Evolutionary conservation across 2,329 filamentous ascomycete genomes (phyloP).

Genomic region (Myotisia sp.): DNA sequence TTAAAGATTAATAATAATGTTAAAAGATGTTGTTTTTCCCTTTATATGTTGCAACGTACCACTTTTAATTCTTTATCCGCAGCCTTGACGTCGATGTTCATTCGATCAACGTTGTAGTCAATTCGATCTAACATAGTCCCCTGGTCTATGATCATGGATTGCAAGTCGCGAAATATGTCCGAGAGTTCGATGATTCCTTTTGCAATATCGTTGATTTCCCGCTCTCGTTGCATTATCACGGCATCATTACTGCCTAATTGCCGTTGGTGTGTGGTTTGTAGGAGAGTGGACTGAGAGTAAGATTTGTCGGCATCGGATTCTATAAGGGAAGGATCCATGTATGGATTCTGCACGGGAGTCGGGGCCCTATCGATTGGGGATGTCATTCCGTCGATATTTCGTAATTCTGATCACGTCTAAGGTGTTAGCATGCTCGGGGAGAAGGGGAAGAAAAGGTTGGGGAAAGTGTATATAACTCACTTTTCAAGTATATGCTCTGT

Average conservation of each 20-base stretch:
- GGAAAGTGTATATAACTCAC: conserved; percentile 34
- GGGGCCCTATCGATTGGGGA: conserved; percentile 37
- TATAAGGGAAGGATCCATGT: conserved; percentile 72
- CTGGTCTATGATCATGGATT: conserved; percentile 88
- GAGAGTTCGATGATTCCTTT: conserved; percentile 95
- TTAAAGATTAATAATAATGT: conserved; percentile 7
- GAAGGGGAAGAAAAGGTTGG: conserved; percentile 5
- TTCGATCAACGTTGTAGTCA: conserved; percentile 94
- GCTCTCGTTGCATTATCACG: conserved; percentile 78
- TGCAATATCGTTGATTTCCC: conserved; percentile 94
- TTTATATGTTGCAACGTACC: conserved; percentile 27
- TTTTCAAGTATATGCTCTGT: conserved; percentile 90
- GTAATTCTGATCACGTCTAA: conserved; percentile 44
- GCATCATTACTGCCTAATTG: conserved; percentile 56
- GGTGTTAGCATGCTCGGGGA: conserved; percentile 3
- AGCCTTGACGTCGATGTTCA: conserved; percentile 83
- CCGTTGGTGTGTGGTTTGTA: conserved; percentile 56
- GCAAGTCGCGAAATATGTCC: conserved; percentile 90
- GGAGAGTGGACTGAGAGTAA: conserved; percentile 77
- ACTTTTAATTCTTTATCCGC: conserved; percentile 86
- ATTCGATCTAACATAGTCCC: conserved; percentile 85
- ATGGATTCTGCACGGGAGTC: conserved; percentile 45
- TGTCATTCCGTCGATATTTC: conserved; percentile 52
- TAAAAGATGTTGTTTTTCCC: too few species aligned
- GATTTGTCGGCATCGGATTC: conserved; percentile 89